Base-by-base conservation (phyloP, 2,329 filamentous ascomycete species). In the Neofusicoccum sp. region DNA sequence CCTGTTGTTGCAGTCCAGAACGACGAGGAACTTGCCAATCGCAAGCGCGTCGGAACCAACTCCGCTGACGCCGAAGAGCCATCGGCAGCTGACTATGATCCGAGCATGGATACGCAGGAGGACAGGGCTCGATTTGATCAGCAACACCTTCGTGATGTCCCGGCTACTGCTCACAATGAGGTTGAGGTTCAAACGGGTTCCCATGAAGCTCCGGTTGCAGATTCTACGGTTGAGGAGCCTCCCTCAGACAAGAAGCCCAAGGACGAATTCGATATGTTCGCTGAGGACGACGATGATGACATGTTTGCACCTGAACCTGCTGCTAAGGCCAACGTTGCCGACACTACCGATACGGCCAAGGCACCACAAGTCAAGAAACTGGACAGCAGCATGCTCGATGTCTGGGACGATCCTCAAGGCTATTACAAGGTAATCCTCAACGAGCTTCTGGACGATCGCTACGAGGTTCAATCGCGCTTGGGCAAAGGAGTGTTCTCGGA, bases 401-500 rank as follows among this genome's bases (percentile, higher is more conserved):
- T 96, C 64, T 92, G 88, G 88, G 93, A 96, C 73, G 95, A 98
- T 73, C 88, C 90, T 59, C 93, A 99, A 72, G 95, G 94, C 5
- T 98, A 98, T 75, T 99, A 98, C 82, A 96, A 95, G 77, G 89
- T 97, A 64, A 92, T 96, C 63, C 87, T 93, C 44, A 93, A 94
- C 71, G 95, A 99, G 80, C 81, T 98, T 58, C 84, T 99, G 66
- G 91, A 96, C 69, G 88, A 88, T 34, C 90, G 93, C 37, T 98
- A 98, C 76, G 91, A 95, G 73, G 87, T 99, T 36, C 90, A 94
- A 74, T 87, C 93, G 64, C 89, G 89, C 59, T 84, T 99, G 28
- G 95, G 95, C 67, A 93, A 92, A 77, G 95, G 95, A 70, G 97
- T 97, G 85, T 99, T 97, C 75, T 96, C 95, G 0, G 93, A 92